These are phyloP conservation scores for Calocera cornea DNA, from an alignment of 768 basidiomycete genomes.

Conservation along the genomic window DNA sequence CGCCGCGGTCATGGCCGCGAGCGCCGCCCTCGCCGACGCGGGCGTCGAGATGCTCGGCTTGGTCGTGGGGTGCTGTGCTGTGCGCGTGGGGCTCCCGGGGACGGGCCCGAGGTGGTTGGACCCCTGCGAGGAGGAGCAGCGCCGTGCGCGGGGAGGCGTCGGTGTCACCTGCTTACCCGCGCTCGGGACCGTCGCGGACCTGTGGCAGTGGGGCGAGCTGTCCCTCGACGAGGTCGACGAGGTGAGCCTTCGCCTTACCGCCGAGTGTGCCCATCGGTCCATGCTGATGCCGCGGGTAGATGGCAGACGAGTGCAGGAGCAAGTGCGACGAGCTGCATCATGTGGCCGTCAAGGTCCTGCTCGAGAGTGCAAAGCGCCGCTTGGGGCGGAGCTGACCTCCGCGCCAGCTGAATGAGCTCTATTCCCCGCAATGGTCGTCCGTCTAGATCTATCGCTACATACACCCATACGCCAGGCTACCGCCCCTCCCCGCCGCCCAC, in stretches of 20 bases:
- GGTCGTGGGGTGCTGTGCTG: slow-evolving; percentile 70
- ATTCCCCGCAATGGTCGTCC: neutral
- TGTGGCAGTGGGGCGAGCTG: slow-evolving; percentile 75
- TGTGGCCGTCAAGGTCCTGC: slow-evolving; percentile 4
- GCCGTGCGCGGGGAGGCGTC: slow-evolving; percentile 47
- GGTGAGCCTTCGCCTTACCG: slow-evolving; percentile 35
- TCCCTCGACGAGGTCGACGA: slow-evolving; percentile 37
- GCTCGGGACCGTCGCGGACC: slow-evolving; percentile 60
- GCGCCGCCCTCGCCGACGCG: slow-evolving; percentile 81
- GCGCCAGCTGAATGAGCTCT: neutral
- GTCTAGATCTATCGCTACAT: neutral
- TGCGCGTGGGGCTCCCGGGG: slow-evolving; percentile 43
- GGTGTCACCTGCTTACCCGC: slow-evolving; percentile 80
- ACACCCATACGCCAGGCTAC: too few species aligned
- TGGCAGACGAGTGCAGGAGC: neutral
- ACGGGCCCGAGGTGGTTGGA: slow-evolving; percentile 60
- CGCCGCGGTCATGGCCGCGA: slow-evolving; percentile 73
- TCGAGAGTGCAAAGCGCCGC: neutral
- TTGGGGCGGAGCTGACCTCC: neutral
- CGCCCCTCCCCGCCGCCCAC: neutral
- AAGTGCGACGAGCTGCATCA: slow-evolving; percentile 6
- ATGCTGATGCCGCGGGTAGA: neutral
- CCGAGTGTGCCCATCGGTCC: too few species aligned
- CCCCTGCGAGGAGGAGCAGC: slow-evolving; percentile 58
- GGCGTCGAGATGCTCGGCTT: slow-evolving; percentile 85